Evolutionary conservation across 257 asterid species (phyloP).

Genomic region (Primulina eburnea): DNA sequence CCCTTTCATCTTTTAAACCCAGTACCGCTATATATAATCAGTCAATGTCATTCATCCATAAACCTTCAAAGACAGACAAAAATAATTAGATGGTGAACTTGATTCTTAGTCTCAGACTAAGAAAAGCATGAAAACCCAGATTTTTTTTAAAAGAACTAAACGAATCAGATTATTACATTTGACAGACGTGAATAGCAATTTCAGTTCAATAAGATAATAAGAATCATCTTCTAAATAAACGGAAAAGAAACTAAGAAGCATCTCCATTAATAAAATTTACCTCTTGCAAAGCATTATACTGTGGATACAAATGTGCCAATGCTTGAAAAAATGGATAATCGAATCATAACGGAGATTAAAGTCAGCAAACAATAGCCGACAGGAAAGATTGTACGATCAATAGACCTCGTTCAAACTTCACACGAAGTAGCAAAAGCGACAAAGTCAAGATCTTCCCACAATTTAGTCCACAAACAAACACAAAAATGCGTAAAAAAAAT

Average conservation of each 20-base stretch:
- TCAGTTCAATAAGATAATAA: neutral
- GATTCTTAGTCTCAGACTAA: neutral
- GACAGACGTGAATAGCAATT: neutral
- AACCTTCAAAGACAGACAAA: conserved; percentile 36
- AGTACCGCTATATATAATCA: conserved; percentile 28
- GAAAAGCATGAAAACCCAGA: conserved; percentile 10
- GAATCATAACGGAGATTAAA: conserved; percentile 1
- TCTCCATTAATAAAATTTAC: conserved; percentile 3
- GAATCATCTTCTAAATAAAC: neutral
- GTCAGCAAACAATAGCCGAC: conserved; percentile 21
- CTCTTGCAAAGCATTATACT: conserved; percentile 12
- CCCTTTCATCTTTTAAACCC: conserved; percentile 53
- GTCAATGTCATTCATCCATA: conserved; percentile 27
- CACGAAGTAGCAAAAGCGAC: conserved; percentile 13
- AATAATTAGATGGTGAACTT: neutral
- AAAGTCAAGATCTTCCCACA: conserved; percentile 3
- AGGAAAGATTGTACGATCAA: conserved; percentile 15
- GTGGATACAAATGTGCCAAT: conserved; percentile 2
- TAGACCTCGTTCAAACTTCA: conserved; percentile 22
- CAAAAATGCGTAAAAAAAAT: neutral
- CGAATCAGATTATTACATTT: neutral
- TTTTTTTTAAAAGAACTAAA: conserved; percentile 1
- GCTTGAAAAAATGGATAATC: conserved; percentile 15
- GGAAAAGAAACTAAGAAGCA: conserved; percentile 11
- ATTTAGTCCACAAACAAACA: neutral